Conservation (phyloP, 176 grass and related monocot genomes). For the Secale cereale region DNA sequence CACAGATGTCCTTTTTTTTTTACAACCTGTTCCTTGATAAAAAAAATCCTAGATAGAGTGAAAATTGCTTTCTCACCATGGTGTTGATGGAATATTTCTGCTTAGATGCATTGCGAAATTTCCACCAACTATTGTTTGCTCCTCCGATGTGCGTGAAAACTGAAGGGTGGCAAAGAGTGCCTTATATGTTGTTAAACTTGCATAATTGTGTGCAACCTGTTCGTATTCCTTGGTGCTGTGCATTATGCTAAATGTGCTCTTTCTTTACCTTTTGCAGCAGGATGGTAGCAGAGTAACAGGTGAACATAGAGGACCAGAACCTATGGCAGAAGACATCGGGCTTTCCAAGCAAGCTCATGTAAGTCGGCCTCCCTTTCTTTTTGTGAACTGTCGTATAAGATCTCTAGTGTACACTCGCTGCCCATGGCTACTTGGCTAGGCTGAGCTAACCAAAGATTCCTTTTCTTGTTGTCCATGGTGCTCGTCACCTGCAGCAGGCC, state of each 20-base stretch:
- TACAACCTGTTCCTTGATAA: not conserved
- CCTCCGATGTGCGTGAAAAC: not conserved
- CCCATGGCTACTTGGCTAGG: not conserved
- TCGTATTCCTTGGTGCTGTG: not conserved
- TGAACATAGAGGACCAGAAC: conserved; percentile 40
- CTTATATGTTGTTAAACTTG: not conserved
- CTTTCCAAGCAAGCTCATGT: conserved; percentile 33
- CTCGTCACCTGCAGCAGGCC: conserved; percentile 1
- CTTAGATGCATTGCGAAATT: not conserved
- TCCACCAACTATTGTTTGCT: not conserved
- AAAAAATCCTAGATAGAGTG: not conserved
- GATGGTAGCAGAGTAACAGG: conserved; percentile 21
- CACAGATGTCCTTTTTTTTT: not conserved
- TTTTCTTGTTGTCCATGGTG: not conserved
- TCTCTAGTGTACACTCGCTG: not conserved
- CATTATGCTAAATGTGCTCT: not conserved
- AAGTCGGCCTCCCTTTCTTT: conserved; percentile 3
- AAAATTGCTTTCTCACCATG: not conserved
- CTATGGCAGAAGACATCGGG: conserved; percentile 24
- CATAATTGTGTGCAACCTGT: not conserved
- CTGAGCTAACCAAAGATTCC: not conserved
- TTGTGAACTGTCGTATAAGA: not conserved
- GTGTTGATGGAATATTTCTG: not conserved
- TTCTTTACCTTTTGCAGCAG: conserved; percentile 27
- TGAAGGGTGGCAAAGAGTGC: not conserved